Evolutionary conservation across 768 basidiomycete genomes (phyloP), one percentile per base, ranked within the genome.

Genomic region (Mycena rebaudengoi): DNA sequence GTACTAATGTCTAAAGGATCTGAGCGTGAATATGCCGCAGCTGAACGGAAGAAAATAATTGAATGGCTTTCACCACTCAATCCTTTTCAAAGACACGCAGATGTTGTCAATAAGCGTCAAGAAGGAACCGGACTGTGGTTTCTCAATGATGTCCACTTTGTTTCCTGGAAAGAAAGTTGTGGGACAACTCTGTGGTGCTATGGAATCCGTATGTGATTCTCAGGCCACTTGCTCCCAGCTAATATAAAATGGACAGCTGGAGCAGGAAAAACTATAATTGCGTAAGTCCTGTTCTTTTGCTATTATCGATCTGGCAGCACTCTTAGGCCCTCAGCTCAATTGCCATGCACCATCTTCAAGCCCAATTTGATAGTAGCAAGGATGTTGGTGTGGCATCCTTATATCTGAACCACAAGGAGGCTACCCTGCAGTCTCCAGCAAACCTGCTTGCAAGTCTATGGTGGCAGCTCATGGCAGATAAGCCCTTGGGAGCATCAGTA

Each of bases 51-150:
- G 13, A 21, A 45, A 44, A 30, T 58, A 16, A 44, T 58, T 30
- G 30, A 58, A 25, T 58, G 56, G 56, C 39, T 58, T 21, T 44
- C 56, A 2, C 56, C 56, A 12, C 30, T 58, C 20, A 58, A 58
- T 18, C 48, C 48, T 44, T 58, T 58, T 41, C 26, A 23, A 6
- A 14, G 32, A 26, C 56, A 58, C 20, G 5, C 40, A 16, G 45
- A 41, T 29, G 20, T 58, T 6, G 30, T 30, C 3, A 7, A 4
- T 3, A 16, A 10, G 4, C 41, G 39, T 16, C 39, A 41, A 20
- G 16, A n/a, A 12, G 40, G 39, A 21, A 56, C 54, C 30, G 54
- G 54, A 56, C 21, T 16, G 10, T 56, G 54, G 54, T 29, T 56
- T 21, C 28, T 56, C 4, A 26, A 11, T 7, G 5, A 56, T 6